These are phyloP conservation scores for Boletus rex-veris DNA, from an alignment of 768 basidiomycete species.

Conservation along the genomic window DNA sequence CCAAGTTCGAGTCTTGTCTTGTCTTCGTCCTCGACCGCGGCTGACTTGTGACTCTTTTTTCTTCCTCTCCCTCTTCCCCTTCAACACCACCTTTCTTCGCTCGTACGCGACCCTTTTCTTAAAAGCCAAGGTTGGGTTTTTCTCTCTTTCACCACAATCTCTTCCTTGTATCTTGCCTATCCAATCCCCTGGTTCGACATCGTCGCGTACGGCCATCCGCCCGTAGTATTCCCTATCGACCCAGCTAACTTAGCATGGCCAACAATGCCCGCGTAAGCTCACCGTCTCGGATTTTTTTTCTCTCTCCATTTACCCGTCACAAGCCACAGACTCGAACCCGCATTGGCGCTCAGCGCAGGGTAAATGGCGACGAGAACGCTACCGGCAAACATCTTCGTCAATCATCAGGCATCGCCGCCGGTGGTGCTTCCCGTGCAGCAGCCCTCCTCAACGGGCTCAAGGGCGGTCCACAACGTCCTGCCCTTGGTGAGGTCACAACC, in stretches of 20 bases:
- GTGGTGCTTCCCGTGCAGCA: constrained; percentile 50
- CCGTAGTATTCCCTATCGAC: constrained; percentile 23
- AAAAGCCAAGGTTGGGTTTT: constrained; percentile 26
- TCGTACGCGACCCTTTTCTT: constrained; percentile 22
- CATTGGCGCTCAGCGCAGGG: constrained; percentile 58
- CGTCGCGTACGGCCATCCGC: constrained; percentile 9
- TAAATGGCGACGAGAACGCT: constrained; percentile 77
- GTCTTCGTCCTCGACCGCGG: constrained; percentile 31
- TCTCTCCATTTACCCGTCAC: constrained; percentile 5
- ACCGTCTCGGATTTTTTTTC: background rate
- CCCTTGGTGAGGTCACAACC: constrained; percentile 78
- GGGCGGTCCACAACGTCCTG: constrained; percentile 60
- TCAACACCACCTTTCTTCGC: background rate
- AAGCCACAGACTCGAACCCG: constrained; percentile 69
- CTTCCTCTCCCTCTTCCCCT: constrained; percentile 14
- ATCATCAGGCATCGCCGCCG: constrained; percentile 44
- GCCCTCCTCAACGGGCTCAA: constrained; percentile 45
- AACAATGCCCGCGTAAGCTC: constrained; percentile 56
- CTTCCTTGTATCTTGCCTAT: constrained; percentile 20
- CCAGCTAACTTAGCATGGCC: constrained; percentile 44
- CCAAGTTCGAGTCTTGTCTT: constrained; percentile 18
- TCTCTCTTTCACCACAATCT: constrained; percentile 34
- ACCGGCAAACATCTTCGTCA: constrained; percentile 65
- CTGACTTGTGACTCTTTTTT: constrained; percentile 28
- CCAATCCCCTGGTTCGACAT: constrained; percentile 7